Conservation (phyloP, 2,329 filamentous ascomycete genomes). For the Colletotrichum paranaense region DNA sequence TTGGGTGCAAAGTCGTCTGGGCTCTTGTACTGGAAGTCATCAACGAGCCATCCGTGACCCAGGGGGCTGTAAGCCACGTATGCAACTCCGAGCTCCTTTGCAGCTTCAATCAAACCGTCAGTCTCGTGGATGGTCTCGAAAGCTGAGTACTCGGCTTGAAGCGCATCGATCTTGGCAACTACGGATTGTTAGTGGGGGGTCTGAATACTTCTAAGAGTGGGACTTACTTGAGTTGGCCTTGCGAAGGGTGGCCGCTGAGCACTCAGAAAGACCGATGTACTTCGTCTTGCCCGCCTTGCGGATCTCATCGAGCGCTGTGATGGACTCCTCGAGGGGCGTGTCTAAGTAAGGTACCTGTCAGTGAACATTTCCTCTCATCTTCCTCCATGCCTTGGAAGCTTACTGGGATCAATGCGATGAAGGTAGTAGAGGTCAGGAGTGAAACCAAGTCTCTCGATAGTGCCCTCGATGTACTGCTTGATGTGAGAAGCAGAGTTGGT, state of each 20-base stretch:
- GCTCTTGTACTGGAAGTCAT: constrained; percentile 52
- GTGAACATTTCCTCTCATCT: background rate
- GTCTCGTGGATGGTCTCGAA: constrained; percentile 40
- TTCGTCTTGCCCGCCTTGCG: constrained; percentile 59
- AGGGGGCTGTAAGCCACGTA: constrained; percentile 59
- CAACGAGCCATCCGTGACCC: constrained; percentile 59
- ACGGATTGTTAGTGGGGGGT: background rate
- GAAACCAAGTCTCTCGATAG: constrained; percentile 59
- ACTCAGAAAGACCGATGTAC: constrained; percentile 60
- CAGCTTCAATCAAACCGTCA: constrained; percentile 51
- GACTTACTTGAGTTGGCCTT: constrained; percentile 55
- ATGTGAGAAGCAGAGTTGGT: constrained; percentile 60
- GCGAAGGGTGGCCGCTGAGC: constrained; percentile 55
- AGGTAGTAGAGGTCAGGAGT: constrained; percentile 58
- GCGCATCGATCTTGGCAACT: constrained; percentile 59
- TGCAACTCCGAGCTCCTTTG: constrained; percentile 52
- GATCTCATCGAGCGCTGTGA: constrained; percentile 57
- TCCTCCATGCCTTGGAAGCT: constrained; percentile 18
- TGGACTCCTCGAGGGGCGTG: constrained; percentile 59
- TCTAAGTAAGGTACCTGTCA: constrained; percentile 35
- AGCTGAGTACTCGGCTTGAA: constrained; percentile 58
- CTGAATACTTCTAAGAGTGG: background rate
- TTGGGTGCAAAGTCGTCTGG: constrained; percentile 57
- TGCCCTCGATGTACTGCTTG: constrained; percentile 59
- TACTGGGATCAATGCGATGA: constrained; percentile 57